Base-by-base conservation (phyloP, 352 stramenopile species). In the Pythium graminicola region DNA sequence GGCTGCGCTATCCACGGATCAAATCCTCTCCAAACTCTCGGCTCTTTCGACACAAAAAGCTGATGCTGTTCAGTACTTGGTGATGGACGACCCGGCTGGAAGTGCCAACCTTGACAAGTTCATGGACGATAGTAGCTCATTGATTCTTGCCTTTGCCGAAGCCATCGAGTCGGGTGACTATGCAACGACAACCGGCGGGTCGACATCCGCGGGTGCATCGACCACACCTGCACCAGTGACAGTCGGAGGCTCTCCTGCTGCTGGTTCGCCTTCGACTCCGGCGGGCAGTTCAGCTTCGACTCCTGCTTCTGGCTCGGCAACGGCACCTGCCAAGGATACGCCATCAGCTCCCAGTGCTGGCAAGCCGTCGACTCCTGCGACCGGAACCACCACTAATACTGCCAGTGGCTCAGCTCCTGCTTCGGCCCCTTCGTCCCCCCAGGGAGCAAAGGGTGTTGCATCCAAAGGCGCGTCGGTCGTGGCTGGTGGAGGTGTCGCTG, bases 141-240 rank as follows among this genome's bases (percentile, higher is more conserved):
- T 58, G n/a, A 49, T 58, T 23, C n/a, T 54, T 24, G 47, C 47
- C 22, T 54, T 54, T 35, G 47, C 47, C 47, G 47, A 54, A 10
- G 47, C 47, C 14, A 45, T 54, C 22, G 47, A 54, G 47, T 31
- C 47, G 20, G 47, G 47, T 23, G 47, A 54, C 20, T 54, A 17
- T 24, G 32, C 23, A 24, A 50, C 43, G 28, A 16, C 43, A 20
- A 23, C 36, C 9, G 36, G n/a, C 10, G 36, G n/a, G 10, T 8
- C 40, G 17, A 13, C 20, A 16, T 29, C 40, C 40, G 40, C 2
- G 27, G 42, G 22, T 31, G 22, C 42, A 19, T 20, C 42, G 8
- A 9, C 40, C 6, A 23, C 14, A 22, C 22, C 2, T 20, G 20
- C 22, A 6, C 24, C 42, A 49, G 20, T 31, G 40, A 14, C 40